A percentile compares a stretch with the other conserved stretches of the same genome.
These are phyloP conservation scores for Ascodesmis nigricans DNA, from an alignment of 495 filamentous ascomycete species.

Conservation along the genomic window DNA sequence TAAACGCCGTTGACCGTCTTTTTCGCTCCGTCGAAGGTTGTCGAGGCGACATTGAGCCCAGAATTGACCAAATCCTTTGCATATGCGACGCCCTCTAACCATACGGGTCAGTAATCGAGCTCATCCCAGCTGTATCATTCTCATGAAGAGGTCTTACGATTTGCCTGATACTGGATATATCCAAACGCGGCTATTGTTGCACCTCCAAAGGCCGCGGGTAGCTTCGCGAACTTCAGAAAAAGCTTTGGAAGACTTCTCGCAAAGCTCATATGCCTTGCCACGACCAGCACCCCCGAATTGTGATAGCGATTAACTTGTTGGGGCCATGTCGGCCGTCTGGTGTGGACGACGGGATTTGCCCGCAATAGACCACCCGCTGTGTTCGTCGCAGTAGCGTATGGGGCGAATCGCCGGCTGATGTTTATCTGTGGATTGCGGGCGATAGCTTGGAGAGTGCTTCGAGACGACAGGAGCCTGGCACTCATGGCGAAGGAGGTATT, in stretches of 20 bases:
- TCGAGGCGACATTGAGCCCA: slow-evolving; percentile 44
- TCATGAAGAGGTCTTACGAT: slow-evolving; percentile 35
- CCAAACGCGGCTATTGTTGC: slow-evolving; percentile 65
- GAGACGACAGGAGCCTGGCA: slow-evolving; percentile 17
- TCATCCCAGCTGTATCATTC: neutral
- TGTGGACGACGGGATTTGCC: slow-evolving; percentile 8
- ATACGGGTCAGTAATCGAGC: slow-evolving; percentile 17
- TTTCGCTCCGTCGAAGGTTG: slow-evolving; percentile 41
- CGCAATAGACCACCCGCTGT: slow-evolving; percentile 17
- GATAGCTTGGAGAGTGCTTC: slow-evolving; percentile 1
- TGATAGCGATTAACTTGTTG: slow-evolving; percentile 24
- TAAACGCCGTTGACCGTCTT: slow-evolving; percentile 36
- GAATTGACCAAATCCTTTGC: slow-evolving; percentile 55
- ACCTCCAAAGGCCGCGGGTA: slow-evolving; percentile 81
- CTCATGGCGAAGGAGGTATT: slow-evolving; percentile 15
- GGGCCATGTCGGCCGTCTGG: slow-evolving; percentile 12
- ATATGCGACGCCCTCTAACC: slow-evolving; percentile 67
- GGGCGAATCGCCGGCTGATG: slow-evolving; percentile 7
- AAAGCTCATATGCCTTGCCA: slow-evolving; percentile 75
- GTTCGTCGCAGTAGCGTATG: neutral
- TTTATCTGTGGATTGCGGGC: slow-evolving; percentile 8
- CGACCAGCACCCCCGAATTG: slow-evolving; percentile 37
- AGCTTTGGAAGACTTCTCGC: slow-evolving; percentile 67
- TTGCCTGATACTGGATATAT: slow-evolving; percentile 91
- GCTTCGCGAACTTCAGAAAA: slow-evolving; percentile 59